Base-by-base conservation (phyloP, 2,329 filamentous ascomycete species). In the Ascochyta lentis region DNA sequence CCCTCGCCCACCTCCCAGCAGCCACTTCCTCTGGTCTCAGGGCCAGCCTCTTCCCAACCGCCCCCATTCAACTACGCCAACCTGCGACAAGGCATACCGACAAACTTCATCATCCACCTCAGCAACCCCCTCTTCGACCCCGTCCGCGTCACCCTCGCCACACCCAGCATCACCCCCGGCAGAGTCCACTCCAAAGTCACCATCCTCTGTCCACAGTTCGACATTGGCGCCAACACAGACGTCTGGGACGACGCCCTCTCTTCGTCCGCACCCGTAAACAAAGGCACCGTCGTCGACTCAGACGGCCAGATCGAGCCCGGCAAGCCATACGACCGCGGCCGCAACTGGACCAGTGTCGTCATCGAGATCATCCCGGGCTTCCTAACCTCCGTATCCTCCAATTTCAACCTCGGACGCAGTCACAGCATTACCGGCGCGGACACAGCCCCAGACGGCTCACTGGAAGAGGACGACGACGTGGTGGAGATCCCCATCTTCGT, bases 401-500 rank as follows among this genome's bases (percentile, higher is more conserved):
- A 23, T 4, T 50, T 46, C 13, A 46, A 23, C 23, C 38, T 55
- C 9, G 52, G 41, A 5, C 52, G 46, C n/a, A 55, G 41, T 16
- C 46, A 49, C 24, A 55, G 46, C 41, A 31, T 50, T 3, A 47
- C 39, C 23, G 34, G 19, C 3, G 34, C 42, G 33, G 53, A 56
- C 12, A 13, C 45, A n/a, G 50, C 51, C 5, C 49, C 53, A n/a
- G 34, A 65, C 64, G 56, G 58, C 63, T 60, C 66, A 19, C 42
- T 78, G 12, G 74, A 76, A 26, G 81, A 84, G 43, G 85, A 87
- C 57, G 84, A 87, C 52, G 83, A 88, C 68, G 78, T 88, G 27
- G 76, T 98, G 38, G 95, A 99, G 81, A 94, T 99, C 65, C 94
- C 95, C 50, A 88, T 99, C 68, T 96, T 96, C 79, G 91, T 99